Percentiles rank a stretch among this genome's conserved stretches.
phyloP scores from a whole-genome alignment of 2,329 filamentous ascomycete genomes.

The Fusarium chaquense region DNA sequence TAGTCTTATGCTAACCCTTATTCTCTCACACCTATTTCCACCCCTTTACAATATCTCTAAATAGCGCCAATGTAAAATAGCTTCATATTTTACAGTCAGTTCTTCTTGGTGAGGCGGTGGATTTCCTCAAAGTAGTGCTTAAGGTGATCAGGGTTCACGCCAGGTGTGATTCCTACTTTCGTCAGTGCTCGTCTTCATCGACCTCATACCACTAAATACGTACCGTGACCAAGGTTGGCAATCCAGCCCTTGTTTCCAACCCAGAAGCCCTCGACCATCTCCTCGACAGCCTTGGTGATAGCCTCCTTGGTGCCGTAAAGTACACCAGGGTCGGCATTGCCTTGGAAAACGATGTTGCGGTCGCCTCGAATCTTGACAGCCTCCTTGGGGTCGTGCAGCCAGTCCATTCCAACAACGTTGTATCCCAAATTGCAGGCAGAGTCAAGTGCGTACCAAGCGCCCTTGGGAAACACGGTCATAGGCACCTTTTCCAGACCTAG shows the following conservation, averaged over 20 bases:
- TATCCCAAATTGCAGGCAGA: slow-evolving; percentile 89
- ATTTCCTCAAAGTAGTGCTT: slow-evolving; percentile 96
- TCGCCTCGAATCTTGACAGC: slow-evolving; percentile 83
- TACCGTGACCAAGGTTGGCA: slow-evolving; percentile 94
- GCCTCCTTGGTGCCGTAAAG: slow-evolving; percentile 85
- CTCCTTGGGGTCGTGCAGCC: slow-evolving; percentile 89
- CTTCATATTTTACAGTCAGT: slow-evolving; percentile 32
- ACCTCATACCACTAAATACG: slow-evolving; percentile 47
- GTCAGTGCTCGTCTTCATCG: slow-evolving; percentile 24
- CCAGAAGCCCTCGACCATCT: slow-evolving; percentile 89
- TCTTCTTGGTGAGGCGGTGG: slow-evolving; percentile 73
- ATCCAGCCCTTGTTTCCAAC: slow-evolving; percentile 92
- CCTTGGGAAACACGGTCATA: slow-evolving; percentile 98
- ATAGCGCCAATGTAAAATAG: slow-evolving; percentile 1
- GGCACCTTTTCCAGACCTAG: slow-evolving; percentile 84
- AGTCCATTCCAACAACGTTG: slow-evolving; percentile 93
- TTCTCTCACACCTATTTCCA: not conserved
- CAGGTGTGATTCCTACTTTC: slow-evolving; percentile 83
- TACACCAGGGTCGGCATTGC: slow-evolving; percentile 94
- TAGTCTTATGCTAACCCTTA: slow-evolving; percentile 2
- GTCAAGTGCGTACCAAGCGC: slow-evolving; percentile 94
- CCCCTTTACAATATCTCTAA: slow-evolving; percentile 4
- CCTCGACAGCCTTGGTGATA: slow-evolving; percentile 84
- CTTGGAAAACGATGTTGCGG: slow-evolving; percentile 83
- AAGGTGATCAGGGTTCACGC: slow-evolving; percentile 92